Base-by-base conservation (phyloP, 139 green algal genomes). In the Chlorella sorokiniana region DNA sequence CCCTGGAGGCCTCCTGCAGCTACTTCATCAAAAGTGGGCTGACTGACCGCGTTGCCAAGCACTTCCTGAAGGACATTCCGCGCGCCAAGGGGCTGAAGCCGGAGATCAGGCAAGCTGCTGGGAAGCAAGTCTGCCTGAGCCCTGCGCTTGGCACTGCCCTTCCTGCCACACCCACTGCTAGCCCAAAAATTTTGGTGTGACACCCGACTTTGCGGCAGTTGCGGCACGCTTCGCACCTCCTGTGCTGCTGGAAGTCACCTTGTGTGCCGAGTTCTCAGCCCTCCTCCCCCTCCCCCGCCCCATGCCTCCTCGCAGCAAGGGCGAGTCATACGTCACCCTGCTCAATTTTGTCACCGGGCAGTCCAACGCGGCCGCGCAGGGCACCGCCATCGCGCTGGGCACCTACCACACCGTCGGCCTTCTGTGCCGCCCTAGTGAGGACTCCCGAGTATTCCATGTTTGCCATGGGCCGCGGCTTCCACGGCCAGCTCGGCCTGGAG, bases 401-500 rank as follows among this genome's bases (percentile, higher is more conserved):
- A 82, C 88, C 2, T 94, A 94, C 85, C 92, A 97, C 82, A 93
- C 90, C 0, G 79, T 90, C 0, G 89, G 72, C 1, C 77, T 96
- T n/a, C 48, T 93, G 18, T 81, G 76, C 51, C 59, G 83, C 31
- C 84, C 92, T 10, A 90, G 86, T 59, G 76, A 81, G 38, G 6
- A 70, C 10, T 37, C n/a, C 59, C 1, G 81, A 87, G 70, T 89
- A 88, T 62, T 31, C 70, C 8, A 67, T 86, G 52, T 86, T 82
- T 61, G 70, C 80, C 23, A 84, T 74, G 4, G 71, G 79, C 70
- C 77, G 90, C 87, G 93, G 93, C 70, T 97, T 96, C 64, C 91
- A 97, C 85, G 94, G 94, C 11, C 93, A 96, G 86, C 86, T 97
- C 22, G 93, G 93, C 27, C 81, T 85, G 29, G 76, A 77, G 16